Base-by-base conservation (phyloP, 2,329 filamentous ascomycete genomes). In the Verticillium isaacii region DNA sequence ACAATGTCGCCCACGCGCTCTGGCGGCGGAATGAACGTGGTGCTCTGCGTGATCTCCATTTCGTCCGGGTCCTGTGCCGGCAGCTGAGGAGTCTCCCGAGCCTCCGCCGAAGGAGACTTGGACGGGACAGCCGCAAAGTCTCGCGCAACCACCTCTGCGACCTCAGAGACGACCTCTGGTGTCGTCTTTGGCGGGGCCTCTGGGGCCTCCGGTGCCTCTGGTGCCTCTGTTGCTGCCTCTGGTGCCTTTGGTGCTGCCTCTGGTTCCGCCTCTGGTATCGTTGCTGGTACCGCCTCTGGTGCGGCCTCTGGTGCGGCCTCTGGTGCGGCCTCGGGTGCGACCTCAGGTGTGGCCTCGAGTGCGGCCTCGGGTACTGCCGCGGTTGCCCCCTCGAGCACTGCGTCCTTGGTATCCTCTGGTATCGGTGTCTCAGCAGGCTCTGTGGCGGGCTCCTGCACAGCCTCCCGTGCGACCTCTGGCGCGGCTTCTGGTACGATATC, bases 1-100 rank as follows among this genome's bases (percentile, higher is more conserved):
- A n/a, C n/a, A 32, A 59, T 55, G 32, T 59, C 32, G 17, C 32
- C 58, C 29, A 59, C 45, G 9, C 45, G 58, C 6, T 59, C 58
- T 32, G 41, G 29, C 32, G 58, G 58, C 12, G 45, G 58, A 12
- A 59, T 55, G 41, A 59, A 37, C 3, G 58, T 59, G 14, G 41
- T 25, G 6, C 45, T 17, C 19, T 54, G 39, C 14, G 41, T 25
- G 9, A 55, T 32, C 14, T 56, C 54, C 25, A 56, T 14, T 5
- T 32, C 54, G 6, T 11, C 58, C 6, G 29, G 32, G 23, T 9
- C 56, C 25, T 45, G 15, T 23, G 19, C n/a, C 15, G 29, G 15
- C 2, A 25, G 25, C 58, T 59, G 41, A 55, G 7, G 17, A 9
- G 58, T 19, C 9, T 17, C 45, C 15, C 15, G 29, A 34, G 29